Conservation (phyloP, 2,329 filamentous ascomycete genomes). For the Ophiosphaerella korrae region DNA sequence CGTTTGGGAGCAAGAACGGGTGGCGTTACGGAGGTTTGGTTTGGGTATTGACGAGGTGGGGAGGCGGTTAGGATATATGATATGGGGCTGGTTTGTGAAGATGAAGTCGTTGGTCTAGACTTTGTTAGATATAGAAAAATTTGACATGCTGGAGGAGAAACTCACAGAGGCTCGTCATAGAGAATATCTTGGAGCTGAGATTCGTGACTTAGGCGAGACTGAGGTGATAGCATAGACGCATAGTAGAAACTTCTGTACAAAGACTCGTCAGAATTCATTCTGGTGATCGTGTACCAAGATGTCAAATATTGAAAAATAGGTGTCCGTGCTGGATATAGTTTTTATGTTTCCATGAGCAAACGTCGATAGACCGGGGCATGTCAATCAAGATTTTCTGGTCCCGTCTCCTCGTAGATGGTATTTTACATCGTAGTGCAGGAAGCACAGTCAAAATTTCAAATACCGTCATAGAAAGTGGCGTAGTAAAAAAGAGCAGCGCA, state of each 20-base stretch:
- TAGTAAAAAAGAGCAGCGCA: no score
- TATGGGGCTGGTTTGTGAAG: not conserved
- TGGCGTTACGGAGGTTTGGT: not conserved
- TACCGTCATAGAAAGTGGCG: no score
- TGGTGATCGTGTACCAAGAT: not conserved
- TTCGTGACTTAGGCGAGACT: not conserved
- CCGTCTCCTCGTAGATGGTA: no score
- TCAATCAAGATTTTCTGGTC: no score
- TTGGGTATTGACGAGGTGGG: not conserved
- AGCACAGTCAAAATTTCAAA: no score
- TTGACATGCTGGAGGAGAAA: no score
- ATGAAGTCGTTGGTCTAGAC: not conserved
- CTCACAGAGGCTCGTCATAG: not conserved
- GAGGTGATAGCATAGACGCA: no score
- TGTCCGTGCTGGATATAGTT: not conserved
- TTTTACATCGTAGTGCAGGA: no score
- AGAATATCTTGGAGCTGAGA: not conserved
- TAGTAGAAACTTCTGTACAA: not conserved
- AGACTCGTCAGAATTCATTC: not conserved
- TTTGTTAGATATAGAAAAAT: no score
- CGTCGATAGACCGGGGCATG: not conserved
- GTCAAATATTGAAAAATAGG: not conserved
- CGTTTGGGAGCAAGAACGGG: not conserved
- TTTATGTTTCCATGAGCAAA: not conserved
- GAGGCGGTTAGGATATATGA: not conserved